Base-by-base conservation (phyloP, 139 green algal species). In the Picochlorum sp. region DNA sequence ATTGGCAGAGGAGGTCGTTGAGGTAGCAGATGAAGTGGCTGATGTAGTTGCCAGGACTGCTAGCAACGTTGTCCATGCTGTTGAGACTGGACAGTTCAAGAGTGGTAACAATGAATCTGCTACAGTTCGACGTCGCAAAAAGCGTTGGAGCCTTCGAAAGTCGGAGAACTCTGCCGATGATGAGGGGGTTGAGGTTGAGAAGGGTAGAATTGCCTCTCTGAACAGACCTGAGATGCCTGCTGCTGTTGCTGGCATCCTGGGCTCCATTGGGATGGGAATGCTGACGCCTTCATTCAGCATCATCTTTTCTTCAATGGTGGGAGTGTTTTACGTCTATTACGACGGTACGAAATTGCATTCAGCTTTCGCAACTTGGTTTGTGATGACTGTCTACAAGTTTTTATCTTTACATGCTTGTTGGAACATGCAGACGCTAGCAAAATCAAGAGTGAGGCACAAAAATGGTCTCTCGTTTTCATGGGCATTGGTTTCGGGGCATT, bases 251-350 rank as follows among this genome's bases (percentile, higher is more conserved):
- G 83, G 85, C 41, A 52, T 61, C 41, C 1, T 76, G 0, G 73
- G 70, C 0, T 79, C 68, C 0, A 59, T 41, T 2, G 68, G 57
- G 0, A 56, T 79, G 25, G 85, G 85, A 12, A 36, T 61, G 9
- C 58, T 85, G 33, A 84, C 81, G 78, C 85, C 85, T 0, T 69
- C 51, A 25, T 89, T 91, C 43, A 63, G 75, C 2, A 72, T 91
- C 10, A 56, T 73, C 9, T 64, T 88, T 18, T 69, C 50, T 31
- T 62, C 37, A 37, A 64, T 89, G 62, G 63, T 81, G 39, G 28
- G 18, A 24, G 57, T 73, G 12, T 80, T 82, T 61, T 80, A 69
- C 61, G 18, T 2, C 18, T 47, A 47, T 6, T 47, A 37, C 18
- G 14, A 10, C 44, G 20, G n/a, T n/a, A n/a, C n/a, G n/a, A n/a